Percentiles rank a stretch among this genome's conserved stretches.
phyloP scores from a whole-genome alignment of 495 filamentous ascomycete species.

The Hypomontagnella submonticulosa region DNA sequence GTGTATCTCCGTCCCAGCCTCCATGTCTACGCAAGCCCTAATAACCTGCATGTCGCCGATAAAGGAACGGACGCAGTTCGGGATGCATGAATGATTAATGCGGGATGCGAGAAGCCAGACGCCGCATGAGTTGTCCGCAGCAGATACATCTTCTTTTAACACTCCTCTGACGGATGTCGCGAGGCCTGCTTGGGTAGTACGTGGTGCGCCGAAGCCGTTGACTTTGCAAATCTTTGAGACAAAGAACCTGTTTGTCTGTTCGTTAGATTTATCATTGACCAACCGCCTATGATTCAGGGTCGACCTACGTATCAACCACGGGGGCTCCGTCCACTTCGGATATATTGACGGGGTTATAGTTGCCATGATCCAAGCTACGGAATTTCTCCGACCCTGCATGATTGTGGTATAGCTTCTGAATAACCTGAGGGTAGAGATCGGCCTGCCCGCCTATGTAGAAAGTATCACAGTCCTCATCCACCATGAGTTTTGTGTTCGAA shows the following conservation, averaged over 20 bases:
- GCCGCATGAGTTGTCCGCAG: conserved; percentile 42
- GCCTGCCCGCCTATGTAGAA: conserved; percentile 48
- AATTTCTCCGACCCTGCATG: conserved; percentile 50
- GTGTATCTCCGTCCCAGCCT: conserved; percentile 39
- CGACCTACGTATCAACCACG: conserved; percentile 61
- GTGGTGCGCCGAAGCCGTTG: conserved; percentile 59
- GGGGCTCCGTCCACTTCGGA: conserved; percentile 54
- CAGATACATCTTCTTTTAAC: background rate
- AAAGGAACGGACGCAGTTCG: conserved; percentile 60
- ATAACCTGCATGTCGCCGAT: conserved; percentile 70
- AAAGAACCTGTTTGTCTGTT: conserved; percentile 49
- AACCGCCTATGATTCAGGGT: background rate
- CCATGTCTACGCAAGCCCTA: conserved; percentile 61
- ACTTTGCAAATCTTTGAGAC: conserved; percentile 52
- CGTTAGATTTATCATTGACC: conserved; percentile 11
- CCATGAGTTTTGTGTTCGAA: conserved; percentile 42
- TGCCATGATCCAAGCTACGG: conserved; percentile 58
- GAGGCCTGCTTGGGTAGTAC: conserved; percentile 29
- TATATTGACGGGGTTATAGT: conserved; percentile 41
- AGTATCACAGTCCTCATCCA: conserved; percentile 49
- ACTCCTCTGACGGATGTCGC: background rate
- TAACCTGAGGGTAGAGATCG: conserved; percentile 53
- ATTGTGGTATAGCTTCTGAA: conserved; percentile 61
- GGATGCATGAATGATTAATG: conserved; percentile 66
- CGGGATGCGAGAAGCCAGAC: conserved; percentile 64